Base-by-base conservation (phyloP, 108 stramenopile species). In the Skeletonema potamos region DNA sequence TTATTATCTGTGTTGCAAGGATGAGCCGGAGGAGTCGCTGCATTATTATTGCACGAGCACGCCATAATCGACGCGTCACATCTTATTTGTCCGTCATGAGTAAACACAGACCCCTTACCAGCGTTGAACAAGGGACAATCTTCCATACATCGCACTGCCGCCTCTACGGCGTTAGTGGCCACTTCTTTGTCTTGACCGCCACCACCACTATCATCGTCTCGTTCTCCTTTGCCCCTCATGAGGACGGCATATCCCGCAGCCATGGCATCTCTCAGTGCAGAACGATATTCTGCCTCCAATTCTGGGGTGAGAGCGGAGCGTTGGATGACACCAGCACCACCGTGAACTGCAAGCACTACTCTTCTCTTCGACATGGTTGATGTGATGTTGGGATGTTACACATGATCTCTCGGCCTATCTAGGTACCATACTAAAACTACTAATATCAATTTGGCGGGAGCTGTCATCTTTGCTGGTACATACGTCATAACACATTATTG, bases 51-150 rank as follows among this genome's bases (percentile, higher is more conserved):
- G 30, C n/a, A n/a, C n/a, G 61, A 73, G 27, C 76, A 72, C 56
- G n/a, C 46, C 76, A 77, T 77, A 22, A 77, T 77, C 15, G 71
- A 71, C 15, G 76, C 76, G 51, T 77, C 76, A 62, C 71, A 65
- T 43, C 72, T 39, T 30, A 73, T 72, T 30, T 65, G 64, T 20
- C 62, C 76, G 26, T 72, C 72, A 22, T 65, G 22, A 5, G 59
- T 46, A 37, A 77, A 72, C 15, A 77, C 76, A 4, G 71, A 73
- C 24, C 76, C 76, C 41, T 17, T 66, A 0, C 76, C 76, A 27
- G 76, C 76, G 29, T 77, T 77, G 63, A 77, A 77, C 12, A 74
- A 41, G 6, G 73, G 60, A 30, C 66, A 73, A 48, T 73, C 65
- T 34, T 78, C 77, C 58, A 78, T 34, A 33, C 33, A 74, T 32